Evolutionary conservation across 768 basidiomycete genomes (phyloP), one percentile per base, ranked within the genome.

Genomic region (Saitozyma sp.): DNA sequence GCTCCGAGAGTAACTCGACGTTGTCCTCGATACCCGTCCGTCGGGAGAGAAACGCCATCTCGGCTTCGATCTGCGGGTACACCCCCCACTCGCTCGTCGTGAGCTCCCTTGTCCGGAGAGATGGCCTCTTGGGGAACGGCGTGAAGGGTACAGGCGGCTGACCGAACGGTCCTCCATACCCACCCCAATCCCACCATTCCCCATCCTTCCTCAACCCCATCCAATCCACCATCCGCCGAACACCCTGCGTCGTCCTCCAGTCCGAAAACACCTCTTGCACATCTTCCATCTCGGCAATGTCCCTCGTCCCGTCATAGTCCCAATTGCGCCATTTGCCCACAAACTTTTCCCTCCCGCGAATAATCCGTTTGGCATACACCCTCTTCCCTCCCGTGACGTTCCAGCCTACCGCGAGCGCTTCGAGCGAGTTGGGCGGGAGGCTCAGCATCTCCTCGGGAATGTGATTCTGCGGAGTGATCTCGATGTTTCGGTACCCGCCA

Each of bases 311-410:
- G 54, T 75, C 72, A 17, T 63, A 51, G 19, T 69, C 68, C 70
- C 73, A 76, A 45, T 78, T 68, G 58, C 78, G 50, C 78, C 78
- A 79, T 63, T 73, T 72, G 8, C 78, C 78, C 46, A 53, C 56
- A 61, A 77, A 79, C 43, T 69, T 73, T 56, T 79, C 78, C 38
- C 75, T 54, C 14, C 65, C 68, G 19, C 75, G 50, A 0, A 73
- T 62, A n/a, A 75, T 56, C 19, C 73, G 66, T 46, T 71, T 71
- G 9, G 70, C 60, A 17, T 73, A 68, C 4, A 72, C 58, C 19
- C 70, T 52, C 52, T 65, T 69, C 0, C 78, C 78, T 9, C 78
- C 78, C 11, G 68, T 75, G 20, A 72, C 20, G 45, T 74, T 71
- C 69, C 69, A 79, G 10, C 75, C 78, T 6, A 79, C 74, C 2